Percentiles rank a stretch among this genome's conserved stretches.
phyloP scores from a whole-genome alignment of 352 stramenopile genomes.

The Thraustochytrium sp. region DNA sequence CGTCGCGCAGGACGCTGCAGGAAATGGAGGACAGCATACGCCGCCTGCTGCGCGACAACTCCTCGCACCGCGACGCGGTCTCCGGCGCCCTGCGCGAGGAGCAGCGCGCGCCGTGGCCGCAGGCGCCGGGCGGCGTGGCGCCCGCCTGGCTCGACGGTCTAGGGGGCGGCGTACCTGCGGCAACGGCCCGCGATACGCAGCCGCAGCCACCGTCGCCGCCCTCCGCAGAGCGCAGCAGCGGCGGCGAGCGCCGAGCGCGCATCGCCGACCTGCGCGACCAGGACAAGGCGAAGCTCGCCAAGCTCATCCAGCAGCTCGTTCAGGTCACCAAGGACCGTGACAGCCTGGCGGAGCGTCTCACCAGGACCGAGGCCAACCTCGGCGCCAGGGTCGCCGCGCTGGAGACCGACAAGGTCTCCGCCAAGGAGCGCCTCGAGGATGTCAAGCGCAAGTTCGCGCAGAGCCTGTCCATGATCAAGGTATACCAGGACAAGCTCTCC shows the following conservation, averaged over 20 bases:
- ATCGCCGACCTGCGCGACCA: conserved; percentile 18
- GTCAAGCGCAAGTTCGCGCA: conserved; percentile 7
- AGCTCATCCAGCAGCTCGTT: conserved; percentile 27
- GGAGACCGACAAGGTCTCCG: not conserved
- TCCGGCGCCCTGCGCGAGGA: not conserved
- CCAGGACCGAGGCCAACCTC: not conserved
- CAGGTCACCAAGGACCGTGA: not conserved
- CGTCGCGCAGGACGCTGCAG: not conserved
- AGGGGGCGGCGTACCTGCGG: not conserved
- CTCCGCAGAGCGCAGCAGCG: not conserved
- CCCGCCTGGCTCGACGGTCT: not conserved
- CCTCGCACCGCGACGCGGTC: not conserved
- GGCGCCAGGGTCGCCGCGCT: not conserved
- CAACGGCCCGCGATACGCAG: too few relatives aligned
- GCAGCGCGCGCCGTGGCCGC: not conserved
- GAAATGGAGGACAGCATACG: conserved; percentile 12
- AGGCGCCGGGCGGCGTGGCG: not conserved
- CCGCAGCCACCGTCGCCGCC: not conserved
- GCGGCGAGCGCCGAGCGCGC: not conserved
- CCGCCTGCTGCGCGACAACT: not conserved
- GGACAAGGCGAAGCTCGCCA: conserved; percentile 26
- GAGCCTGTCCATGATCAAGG: conserved; percentile 33
- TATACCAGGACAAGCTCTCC: conserved; percentile 33
- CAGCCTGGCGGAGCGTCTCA: not conserved
- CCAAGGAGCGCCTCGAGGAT: not conserved